Base-by-base conservation (phyloP, 805 yeast species). In the Tetrapisispora phaffii region DNA sequence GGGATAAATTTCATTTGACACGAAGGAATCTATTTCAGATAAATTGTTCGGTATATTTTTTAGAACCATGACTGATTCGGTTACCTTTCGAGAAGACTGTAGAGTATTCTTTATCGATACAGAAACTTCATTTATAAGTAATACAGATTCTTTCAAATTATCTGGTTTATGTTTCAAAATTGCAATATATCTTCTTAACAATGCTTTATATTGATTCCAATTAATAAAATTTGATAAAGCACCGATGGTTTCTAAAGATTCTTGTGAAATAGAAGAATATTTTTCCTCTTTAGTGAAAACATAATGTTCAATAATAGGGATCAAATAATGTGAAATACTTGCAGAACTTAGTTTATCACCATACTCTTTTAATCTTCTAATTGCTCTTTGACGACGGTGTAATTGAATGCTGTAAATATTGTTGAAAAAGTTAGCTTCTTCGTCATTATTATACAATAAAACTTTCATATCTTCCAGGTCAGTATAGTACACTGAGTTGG, bases 271-370 rank as follows among this genome's bases (percentile, higher is more conserved):
- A 52, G 78, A 77, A 57, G 82, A 71, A 45, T 70, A 67, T 50
- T 75, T 80, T 34, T 81, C 86, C 32, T 74, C 78, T 1, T 69
- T 63, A 48, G 77, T 72, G 47, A 71, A 73, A 1, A 84, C 87
- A 63, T 80, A 87, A 49, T 77, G 80, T 66, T 93, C 97, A 48
- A 89, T 72, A 50, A 89, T 75, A 4, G 98, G 97, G 45, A 93
- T 65, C 36, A 93, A 56, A 59, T 82, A 88, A 56, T 85, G 93
- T 0, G 95, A 74, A 44, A 90, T 76, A 52, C 79, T 80, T 32
- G 68, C 65, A 22, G 76, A 76, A 0, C 75, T 62, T 7, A 89
- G 62, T 7, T 68, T 51, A 19, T 60, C 47, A 6, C 77, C 74
- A 36, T 72, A 55, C 5, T 71, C 78, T 10, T 73, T 72, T 24